phyloP scores from a whole-genome alignment of 768 basidiomycete genomes.

The Tulasnella calospora region DNA sequence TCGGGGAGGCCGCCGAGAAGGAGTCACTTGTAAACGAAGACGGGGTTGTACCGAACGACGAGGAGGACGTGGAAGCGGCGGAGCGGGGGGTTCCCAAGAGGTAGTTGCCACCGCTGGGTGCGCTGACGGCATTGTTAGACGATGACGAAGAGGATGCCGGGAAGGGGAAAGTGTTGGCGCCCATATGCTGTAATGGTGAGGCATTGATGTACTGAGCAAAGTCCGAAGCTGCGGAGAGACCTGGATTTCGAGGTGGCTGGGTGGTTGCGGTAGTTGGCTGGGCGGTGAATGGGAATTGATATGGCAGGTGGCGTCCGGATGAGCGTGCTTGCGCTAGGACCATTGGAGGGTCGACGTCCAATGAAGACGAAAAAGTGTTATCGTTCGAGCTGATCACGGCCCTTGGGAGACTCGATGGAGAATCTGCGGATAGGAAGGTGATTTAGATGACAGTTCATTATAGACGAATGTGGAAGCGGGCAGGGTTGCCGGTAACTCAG shows the following conservation, averaged over 20 bases:
- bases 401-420: constrained; percentile 9
- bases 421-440: background rate
- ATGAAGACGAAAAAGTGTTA: background rate
- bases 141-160: background rate
- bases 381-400: background rate
- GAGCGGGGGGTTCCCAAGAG: constrained; percentile 11
- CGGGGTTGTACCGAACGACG: constrained; percentile 1
- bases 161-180: background rate
- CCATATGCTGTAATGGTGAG: constrained; percentile 5
- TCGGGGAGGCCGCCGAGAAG: background rate
- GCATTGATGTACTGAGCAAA: background rate
- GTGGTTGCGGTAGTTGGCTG: background rate
- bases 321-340: background rate
- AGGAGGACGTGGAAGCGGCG: background rate
- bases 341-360: background rate
- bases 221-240: background rate
- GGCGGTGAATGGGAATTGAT: constrained; percentile 3
- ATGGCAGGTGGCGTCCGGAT: background rate
- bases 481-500: background rate
- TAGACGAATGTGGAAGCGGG: background rate
- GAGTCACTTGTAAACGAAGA: background rate
- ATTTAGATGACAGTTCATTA: background rate
- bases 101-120: background rate
- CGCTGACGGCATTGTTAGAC: background rate
- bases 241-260: background rate